phyloP scores from a whole-genome alignment of 768 basidiomycete genomes.

The Lentinula guzmanii region DNA sequence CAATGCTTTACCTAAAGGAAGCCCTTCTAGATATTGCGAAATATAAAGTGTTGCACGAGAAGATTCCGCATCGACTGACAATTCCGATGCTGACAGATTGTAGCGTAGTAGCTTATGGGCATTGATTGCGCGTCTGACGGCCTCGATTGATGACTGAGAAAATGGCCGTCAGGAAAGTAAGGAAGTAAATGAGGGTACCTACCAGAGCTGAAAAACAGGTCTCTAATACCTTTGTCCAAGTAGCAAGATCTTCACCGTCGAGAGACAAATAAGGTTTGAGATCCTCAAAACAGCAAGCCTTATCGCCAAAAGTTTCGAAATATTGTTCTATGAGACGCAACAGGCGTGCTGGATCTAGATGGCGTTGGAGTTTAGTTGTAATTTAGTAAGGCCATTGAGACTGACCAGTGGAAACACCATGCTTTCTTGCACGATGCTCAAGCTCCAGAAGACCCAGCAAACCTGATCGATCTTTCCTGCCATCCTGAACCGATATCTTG shows the following conservation, averaged over 20 bases:
- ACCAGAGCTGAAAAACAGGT: slow-evolving; percentile 44
- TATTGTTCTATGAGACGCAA: slow-evolving; percentile 56
- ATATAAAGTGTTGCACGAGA: slow-evolving; percentile 46
- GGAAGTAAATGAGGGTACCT: slow-evolving; percentile 10
- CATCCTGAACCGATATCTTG: slow-evolving; percentile 58
- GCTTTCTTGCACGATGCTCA: slow-evolving; percentile 49
- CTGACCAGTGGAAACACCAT: slow-evolving; percentile 43
- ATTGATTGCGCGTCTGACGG: slow-evolving; percentile 68
- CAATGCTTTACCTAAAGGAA: slow-evolving; percentile 61
- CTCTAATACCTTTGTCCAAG: slow-evolving; percentile 52
- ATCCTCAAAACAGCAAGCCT: slow-evolving; percentile 86
- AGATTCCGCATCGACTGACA: slow-evolving; percentile 53
- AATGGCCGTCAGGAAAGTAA: not conserved
- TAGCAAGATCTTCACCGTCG: slow-evolving; percentile 35
- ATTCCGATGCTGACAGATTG: slow-evolving; percentile 40
- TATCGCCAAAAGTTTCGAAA: slow-evolving; percentile 68
- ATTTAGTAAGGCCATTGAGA: not conserved
- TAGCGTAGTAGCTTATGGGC: slow-evolving; percentile 68
- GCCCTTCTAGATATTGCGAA: slow-evolving; percentile 57
- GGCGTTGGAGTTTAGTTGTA: slow-evolving; percentile 1
- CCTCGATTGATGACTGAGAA: slow-evolving; percentile 41
- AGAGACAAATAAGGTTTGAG: slow-evolving; percentile 59
- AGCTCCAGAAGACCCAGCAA: slow-evolving; percentile 72
- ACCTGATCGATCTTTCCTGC: slow-evolving; percentile 67
- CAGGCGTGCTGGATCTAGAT: slow-evolving; percentile 38